These are phyloP conservation scores for Volvariella volvacea DNA, from an alignment of 1,284 basidiomycete genomes.

Conservation along the genomic window DNA sequence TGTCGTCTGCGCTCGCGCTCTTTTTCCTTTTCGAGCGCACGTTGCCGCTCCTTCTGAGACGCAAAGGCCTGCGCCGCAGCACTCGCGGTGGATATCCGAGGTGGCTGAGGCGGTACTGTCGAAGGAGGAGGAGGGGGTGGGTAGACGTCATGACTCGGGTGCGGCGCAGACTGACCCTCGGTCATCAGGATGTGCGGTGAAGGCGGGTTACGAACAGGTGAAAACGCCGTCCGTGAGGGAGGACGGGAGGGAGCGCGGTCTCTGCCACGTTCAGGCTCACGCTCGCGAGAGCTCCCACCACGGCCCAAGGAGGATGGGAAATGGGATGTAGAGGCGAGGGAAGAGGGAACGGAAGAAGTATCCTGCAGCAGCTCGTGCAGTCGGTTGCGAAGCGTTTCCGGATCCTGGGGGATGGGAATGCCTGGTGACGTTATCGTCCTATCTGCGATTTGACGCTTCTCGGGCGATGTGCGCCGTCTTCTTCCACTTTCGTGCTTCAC, in stretches of 20 bases:
- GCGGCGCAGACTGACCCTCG: conserved; percentile 11
- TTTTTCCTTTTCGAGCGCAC: conserved; percentile 15
- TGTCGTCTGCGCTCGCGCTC: conserved; percentile 8
- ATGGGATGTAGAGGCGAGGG: conserved; percentile 27
- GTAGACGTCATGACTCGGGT: conserved; percentile 13
- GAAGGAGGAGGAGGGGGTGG: conserved; percentile 9
- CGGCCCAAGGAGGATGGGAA: conserved; percentile 20
- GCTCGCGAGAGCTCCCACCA: conserved; percentile 13
- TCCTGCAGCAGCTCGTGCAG: conserved; percentile 30
- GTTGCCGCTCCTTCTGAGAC: conserved; percentile 22
- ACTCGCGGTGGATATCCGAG: conserved; percentile 23
- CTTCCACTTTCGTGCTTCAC: conserved; percentile 3
- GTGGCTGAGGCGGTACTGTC: conserved; percentile 5
- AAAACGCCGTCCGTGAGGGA: conserved; percentile 10
- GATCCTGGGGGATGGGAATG: conserved; percentile 10
- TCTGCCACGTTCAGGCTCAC: conserved; percentile 4
- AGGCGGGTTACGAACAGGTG: background rate
- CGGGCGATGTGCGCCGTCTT: background rate
- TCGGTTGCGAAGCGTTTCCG: conserved; percentile 20
- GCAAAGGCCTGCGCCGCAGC: conserved; percentile 30
- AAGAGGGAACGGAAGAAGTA: conserved; percentile 20
- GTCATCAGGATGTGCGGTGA: conserved; percentile 5
- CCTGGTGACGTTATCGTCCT: conserved; percentile 3
- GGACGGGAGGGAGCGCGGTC: conserved; percentile 7
- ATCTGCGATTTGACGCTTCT: background rate